Evolutionary conservation across 306 rosid genomes (phyloP), one percentile per base, ranked within the genome.

Genomic region (Oxytropis ochrocephala): DNA sequence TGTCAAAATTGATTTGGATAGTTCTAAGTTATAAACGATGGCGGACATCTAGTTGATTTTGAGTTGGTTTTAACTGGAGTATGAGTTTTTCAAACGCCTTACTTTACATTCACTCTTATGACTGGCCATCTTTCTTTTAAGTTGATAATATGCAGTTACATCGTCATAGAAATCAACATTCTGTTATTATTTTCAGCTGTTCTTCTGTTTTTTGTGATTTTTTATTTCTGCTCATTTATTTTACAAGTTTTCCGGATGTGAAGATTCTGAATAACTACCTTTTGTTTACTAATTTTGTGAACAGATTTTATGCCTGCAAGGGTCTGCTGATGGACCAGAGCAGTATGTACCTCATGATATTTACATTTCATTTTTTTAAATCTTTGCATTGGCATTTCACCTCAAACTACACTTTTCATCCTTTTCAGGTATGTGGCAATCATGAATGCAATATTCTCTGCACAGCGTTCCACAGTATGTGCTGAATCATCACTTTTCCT

Each of bases 381-480:
- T 51, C 36, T 79, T 55, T 65, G 62, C 50, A 54, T 69, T 66
- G 50, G 70, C 36, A 10, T 67, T 74, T 69, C 54, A 24, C 60
- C 17, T 67, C 18, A 30, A 57, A 75, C 68, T 19, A 48, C 74
- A 24, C 47, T 50, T 42, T 18, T 33, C 18, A 71, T 80, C 51
- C 27, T 73, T 79, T 86, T 69, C 95, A 94, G 96, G 85, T 88
- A 94, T 72, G 99, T 94, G 63, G 97, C 99, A 70, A 83, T 88
- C 79, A 88, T 91, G 99, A 94, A 94, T 84, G 69, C 97, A 42
- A 94, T 94, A 78, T 91, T 94, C 72, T 94, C 97, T 74, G 99
- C 99, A 16, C 96, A 94, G 70, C 95, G 78, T 54, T 94, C 96
- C 13, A 53, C 75, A 72, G 99, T 94, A 81, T 62, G 78, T 62